These are phyloP conservation scores for Scytalidium lignicola DNA, from an alignment of 2,329 filamentous ascomycete species.

Conservation along the genomic window DNA sequence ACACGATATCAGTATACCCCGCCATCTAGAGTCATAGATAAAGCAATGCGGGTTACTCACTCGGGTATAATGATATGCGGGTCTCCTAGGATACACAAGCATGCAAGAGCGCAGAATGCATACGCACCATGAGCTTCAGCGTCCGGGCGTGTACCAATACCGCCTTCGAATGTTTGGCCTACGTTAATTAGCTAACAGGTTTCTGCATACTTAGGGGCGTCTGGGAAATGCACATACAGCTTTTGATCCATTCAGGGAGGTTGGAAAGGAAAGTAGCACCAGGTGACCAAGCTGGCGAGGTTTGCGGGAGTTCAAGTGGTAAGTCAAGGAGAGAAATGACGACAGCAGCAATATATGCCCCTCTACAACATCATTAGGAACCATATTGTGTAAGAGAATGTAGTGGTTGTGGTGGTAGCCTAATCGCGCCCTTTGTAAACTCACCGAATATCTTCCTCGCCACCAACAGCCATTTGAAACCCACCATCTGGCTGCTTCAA, in stretches of 20 bases:
- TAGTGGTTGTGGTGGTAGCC: no score
- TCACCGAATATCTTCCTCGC: conserved; percentile 88
- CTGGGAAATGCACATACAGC: conserved; percentile 52
- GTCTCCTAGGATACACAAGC: conserved; percentile 77
- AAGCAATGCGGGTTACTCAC: conserved; percentile 41
- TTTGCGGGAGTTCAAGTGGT: conserved; percentile 70
- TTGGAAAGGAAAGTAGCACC: conserved; percentile 63
- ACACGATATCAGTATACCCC: conserved; percentile 14
- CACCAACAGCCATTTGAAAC: conserved; percentile 81
- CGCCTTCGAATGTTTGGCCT: conserved; percentile 94
- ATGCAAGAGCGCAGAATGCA: conserved; percentile 88
- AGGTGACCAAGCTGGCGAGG: conserved; percentile 64
- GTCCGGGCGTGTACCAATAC: conserved; percentile 78
- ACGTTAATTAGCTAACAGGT: conserved; percentile 4
- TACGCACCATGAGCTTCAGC: conserved; percentile 95
- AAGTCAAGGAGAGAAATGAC: conserved; percentile 79
- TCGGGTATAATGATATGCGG: conserved; percentile 69
- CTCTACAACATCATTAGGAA: conserved; percentile 45
- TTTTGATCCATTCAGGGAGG: conserved; percentile 73
- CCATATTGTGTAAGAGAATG: no score
- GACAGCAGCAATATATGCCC: conserved; percentile 86
- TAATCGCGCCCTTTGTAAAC: conserved; percentile 20
- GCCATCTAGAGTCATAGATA: background rate
- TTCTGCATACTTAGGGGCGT: background rate
- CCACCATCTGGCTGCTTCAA: conserved; percentile 85